Conservation (phyloP, 2,329 filamentous ascomycete genomes). For the Arthroderma sp. region DNA sequence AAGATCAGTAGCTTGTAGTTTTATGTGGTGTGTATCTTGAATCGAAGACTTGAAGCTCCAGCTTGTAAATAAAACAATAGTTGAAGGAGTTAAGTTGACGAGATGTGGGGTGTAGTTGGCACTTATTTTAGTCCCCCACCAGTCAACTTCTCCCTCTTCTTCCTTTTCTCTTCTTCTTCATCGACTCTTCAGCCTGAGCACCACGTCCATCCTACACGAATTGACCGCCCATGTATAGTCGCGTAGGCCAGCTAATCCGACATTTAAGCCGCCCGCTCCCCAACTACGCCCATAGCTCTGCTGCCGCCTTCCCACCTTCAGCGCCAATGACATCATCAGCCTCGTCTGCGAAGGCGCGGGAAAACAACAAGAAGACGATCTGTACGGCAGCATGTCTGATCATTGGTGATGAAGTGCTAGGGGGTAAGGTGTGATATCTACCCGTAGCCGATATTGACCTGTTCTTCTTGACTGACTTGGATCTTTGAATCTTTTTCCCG, state of each 20-base stretch:
- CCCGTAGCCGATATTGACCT: not conserved
- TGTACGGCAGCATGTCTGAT: constrained; percentile 85
- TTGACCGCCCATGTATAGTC: constrained; percentile 53
- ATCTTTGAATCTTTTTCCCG: not conserved
- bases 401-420: constrained; percentile 93
- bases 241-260: constrained; percentile 59
- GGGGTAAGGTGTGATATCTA: constrained; percentile 63
- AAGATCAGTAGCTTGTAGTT: not conserved
- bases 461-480: not conserved
- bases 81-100: not conserved
- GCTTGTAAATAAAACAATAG: not conserved
- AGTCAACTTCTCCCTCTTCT: too few relatives aligned
- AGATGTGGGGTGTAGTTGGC: not conserved
- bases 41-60: not conserved
- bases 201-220: not conserved
- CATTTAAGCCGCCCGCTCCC: constrained; percentile 55
- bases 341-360: constrained; percentile 15
- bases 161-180: not conserved
- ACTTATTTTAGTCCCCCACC: not conserved
- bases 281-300: constrained; percentile 42
- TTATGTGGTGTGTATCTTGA: not conserved
- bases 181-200: not conserved
- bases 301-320: constrained; percentile 25
- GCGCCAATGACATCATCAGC: constrained; percentile 35
- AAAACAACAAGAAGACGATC: constrained; percentile 47